A percentile compares a stretch with the other conserved stretches of the same genome.
These are phyloP conservation scores for Penicillium manginii DNA, from an alignment of 495 filamentous ascomycete genomes.

Conservation along the genomic window DNA sequence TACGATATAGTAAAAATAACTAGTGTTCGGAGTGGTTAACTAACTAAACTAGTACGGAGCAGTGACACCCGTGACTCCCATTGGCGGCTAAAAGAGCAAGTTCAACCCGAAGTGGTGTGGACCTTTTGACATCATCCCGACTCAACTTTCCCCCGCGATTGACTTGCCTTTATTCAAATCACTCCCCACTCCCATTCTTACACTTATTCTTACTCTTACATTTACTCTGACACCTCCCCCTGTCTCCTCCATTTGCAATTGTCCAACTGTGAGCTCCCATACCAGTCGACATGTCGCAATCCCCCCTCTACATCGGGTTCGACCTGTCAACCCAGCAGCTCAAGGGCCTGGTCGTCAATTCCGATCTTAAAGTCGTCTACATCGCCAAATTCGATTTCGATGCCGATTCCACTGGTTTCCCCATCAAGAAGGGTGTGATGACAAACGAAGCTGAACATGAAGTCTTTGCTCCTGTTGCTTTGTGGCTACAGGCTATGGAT, in stretches of 20 bases:
- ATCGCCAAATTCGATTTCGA: constrained; percentile 65
- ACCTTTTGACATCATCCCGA: constrained; percentile 26
- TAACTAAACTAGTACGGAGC: too few species aligned
- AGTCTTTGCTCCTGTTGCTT: constrained; percentile 87
- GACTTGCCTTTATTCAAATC: constrained; percentile 1
- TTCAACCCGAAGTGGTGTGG: constrained; percentile 4
- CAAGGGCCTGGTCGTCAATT: constrained; percentile 85
- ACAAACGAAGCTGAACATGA: constrained; percentile 79
- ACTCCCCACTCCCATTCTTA: not conserved
- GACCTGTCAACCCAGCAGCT: constrained; percentile 96
- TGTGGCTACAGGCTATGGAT: constrained; percentile 94
- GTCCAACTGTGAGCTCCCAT: constrained; percentile 1
- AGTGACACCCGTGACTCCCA: not conserved
- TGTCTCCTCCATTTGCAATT: too few species aligned
- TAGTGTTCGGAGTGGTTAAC: too few species aligned
- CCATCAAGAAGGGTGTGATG: constrained; percentile 84
- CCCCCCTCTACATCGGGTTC: constrained; percentile 85
- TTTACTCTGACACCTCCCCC: not conserved
- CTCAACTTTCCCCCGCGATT: constrained; percentile 11
- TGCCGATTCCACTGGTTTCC: constrained; percentile 72
- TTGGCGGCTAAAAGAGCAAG: not conserved
- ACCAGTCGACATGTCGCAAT: constrained; percentile 30
- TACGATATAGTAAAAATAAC: too few species aligned
- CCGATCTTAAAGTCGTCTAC: constrained; percentile 56
- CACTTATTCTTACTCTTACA: constrained; percentile 5